A percentile compares a stretch with the other conserved stretches of the same genome.
These are phyloP conservation scores for Lasiosphaeria miniovina DNA, from an alignment of 495 filamentous ascomycete species.

Conservation along the genomic window DNA sequence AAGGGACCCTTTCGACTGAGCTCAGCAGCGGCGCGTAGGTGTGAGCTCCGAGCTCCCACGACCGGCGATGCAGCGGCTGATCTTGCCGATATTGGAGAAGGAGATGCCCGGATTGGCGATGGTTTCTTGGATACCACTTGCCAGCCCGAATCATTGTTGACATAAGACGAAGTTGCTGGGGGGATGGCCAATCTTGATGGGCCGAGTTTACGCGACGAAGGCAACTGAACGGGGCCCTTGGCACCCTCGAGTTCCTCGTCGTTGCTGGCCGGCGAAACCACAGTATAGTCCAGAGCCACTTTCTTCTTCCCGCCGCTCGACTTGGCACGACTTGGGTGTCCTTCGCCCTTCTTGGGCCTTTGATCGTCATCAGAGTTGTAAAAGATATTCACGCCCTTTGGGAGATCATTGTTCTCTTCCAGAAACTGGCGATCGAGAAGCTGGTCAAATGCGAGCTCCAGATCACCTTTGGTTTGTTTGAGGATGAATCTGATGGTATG, in stretches of 20 bases:
- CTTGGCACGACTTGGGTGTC: constrained; percentile 25
- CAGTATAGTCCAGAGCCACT: constrained; percentile 22
- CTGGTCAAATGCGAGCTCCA: constrained; percentile 72
- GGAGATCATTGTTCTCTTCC: constrained; percentile 54
- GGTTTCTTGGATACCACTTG: neutral
- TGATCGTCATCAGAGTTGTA: constrained; percentile 41
- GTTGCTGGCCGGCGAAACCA: constrained; percentile 19
- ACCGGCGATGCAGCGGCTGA: neutral
- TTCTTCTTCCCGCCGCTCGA: constrained; percentile 17
- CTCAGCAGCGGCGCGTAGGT: constrained; percentile 27
- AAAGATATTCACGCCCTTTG: constrained; percentile 81
- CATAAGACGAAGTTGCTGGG: neutral
- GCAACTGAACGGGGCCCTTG: constrained; percentile 16
- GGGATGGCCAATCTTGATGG: neutral
- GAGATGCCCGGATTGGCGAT: neutral
- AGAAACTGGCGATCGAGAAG: constrained; percentile 74
- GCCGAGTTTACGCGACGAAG: neutral
- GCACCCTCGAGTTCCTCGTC: constrained; percentile 27
- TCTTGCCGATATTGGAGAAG: neutral
- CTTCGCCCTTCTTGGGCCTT: constrained; percentile 45
- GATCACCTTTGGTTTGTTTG: constrained; percentile 59
- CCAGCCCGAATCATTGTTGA: neutral
- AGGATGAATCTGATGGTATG: constrained; percentile 64
- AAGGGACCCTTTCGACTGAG: constrained; percentile 39
- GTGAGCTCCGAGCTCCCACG: constrained; percentile 10